Conservation (phyloP, 768 basidiomycete species). For the Mycena vitilis region DNA sequence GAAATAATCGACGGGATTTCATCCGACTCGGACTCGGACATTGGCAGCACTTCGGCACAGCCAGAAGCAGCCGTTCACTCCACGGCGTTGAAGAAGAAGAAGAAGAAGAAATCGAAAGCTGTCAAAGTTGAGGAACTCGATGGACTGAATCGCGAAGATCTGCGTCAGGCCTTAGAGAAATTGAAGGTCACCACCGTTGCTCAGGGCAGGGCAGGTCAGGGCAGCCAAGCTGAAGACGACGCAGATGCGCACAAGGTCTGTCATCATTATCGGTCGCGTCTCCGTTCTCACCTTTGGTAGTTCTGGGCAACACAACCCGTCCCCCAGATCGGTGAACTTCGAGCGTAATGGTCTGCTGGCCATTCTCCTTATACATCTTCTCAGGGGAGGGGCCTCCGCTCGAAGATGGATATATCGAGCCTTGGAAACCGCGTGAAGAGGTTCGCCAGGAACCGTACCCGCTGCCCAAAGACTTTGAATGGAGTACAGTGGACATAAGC, state of each 20-base stretch:
- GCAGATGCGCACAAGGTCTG: conserved; percentile 90
- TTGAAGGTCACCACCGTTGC: conserved; percentile 88
- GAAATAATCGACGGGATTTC: conserved; percentile 40
- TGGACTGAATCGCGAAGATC: too few species aligned
- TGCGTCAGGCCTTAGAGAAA: conserved; percentile 77
- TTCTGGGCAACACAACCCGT: conserved; percentile 99
- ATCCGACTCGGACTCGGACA: conserved; percentile 34
- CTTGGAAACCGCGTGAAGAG: conserved; percentile 77
- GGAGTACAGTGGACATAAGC: conserved; percentile 84
- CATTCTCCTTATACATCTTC: background rate
- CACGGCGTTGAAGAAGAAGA: conserved; percentile 70
- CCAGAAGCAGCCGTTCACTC: conserved; percentile 49
- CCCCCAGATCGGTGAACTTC: conserved; percentile 75
- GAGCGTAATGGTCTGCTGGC: background rate
- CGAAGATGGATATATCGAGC: conserved; percentile 91
- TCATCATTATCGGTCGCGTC: conserved; percentile 15
- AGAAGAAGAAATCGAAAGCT: conserved; percentile 87
- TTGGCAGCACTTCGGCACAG: conserved; percentile 20
- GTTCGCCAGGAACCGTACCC: conserved; percentile 91
- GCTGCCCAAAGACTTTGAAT: conserved; percentile 93
- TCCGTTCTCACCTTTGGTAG: conserved; percentile 50
- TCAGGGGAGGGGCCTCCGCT: conserved; percentile 71
- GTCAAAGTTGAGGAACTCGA: conserved; percentile 52
- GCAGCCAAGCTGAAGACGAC: conserved; percentile 82
- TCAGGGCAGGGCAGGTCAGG: conserved; percentile 82